Base-by-base conservation (phyloP, 768 basidiomycete genomes). In the Clitopilus hobsonii region DNA sequence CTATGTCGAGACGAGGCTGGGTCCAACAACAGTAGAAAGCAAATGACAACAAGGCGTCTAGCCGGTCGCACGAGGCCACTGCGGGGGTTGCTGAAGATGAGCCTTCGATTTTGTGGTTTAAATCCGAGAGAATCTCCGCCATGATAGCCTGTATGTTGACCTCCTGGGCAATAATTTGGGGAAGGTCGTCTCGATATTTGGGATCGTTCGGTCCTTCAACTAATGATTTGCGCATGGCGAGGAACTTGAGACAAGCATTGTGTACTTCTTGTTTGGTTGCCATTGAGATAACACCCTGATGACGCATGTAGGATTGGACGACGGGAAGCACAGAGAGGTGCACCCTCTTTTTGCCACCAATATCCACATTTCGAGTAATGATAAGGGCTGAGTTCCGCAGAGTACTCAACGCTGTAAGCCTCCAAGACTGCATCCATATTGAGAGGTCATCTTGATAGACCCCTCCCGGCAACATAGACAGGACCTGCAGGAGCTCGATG, bases 241-340 rank as follows among this genome's bases (percentile, higher is more conserved):
- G 45, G 20, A 58, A 65, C 10, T 36, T 10, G 49, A 60, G 59
- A 24, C 54, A 58, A 23, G 59, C 49, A 5, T 54, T 53, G 11
- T 58, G 49, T 20, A 64, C 58, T 22, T 36, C n/a, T 2, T 30
- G 16, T 10, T 47, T 55, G 3, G 60, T 38, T 3, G 52, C 10
- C 1, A 7, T 14, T 1, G 58, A 22, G 11, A 62, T 57, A 27
- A 56, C 59, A 27, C 51, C 23, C 20, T 56, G 28, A 26, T 53
- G 53, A 14, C 49, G 49, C 48, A 64, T 61, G 45, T 63, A 66
- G 4, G 58, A 49, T 29, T 59, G 62, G 18, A 64, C 57, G 38
- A 63, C 63, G 6, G 65, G 63, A 4, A 56, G 62, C 14, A 64
- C 58, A n/a, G 23, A 22, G 5, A 51, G 26, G 27, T 27, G 30